phyloP scores from a whole-genome alignment of 805 yeast genomes.

The Metschnikowia vanudenii region DNA sequence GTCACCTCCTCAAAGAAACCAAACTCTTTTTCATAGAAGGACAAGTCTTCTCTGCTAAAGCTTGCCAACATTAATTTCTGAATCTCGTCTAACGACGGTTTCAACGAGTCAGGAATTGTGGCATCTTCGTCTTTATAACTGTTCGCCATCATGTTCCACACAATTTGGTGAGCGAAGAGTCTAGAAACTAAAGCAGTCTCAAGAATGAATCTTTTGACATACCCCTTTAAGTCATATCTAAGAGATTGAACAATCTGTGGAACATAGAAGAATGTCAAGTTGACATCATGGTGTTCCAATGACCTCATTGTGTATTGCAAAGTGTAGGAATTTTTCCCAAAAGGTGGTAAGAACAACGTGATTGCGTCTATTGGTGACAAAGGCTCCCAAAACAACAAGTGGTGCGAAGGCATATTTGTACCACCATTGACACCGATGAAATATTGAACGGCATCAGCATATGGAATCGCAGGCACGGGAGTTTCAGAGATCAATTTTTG shows the following conservation, averaged over 20 bases:
- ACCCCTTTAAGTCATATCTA: slow-evolving; percentile 79
- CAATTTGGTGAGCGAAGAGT: slow-evolving; percentile 93
- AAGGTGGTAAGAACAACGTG: slow-evolving; percentile 75
- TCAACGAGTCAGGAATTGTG: slow-evolving; percentile 71
- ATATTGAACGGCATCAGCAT: slow-evolving; percentile 60
- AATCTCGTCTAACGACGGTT: slow-evolving; percentile 78
- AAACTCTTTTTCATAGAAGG: slow-evolving; percentile 79
- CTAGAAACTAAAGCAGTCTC: slow-evolving; percentile 92
- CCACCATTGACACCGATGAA: slow-evolving; percentile 43
- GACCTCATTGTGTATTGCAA: slow-evolving; percentile 90
- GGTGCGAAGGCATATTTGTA: slow-evolving; percentile 37
- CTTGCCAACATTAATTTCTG: slow-evolving; percentile 59
- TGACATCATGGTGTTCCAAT: slow-evolving; percentile 81
- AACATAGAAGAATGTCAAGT: slow-evolving; percentile 89
- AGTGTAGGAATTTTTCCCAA: slow-evolving; percentile 60
- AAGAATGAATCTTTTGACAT: slow-evolving; percentile 81
- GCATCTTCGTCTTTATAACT: slow-evolving; percentile 88
- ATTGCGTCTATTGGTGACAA: slow-evolving; percentile 83
- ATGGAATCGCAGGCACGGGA: slow-evolving; percentile 58
- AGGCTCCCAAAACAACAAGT: slow-evolving; percentile 66
- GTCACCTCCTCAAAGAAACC: slow-evolving; percentile 89
- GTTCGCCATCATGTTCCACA: slow-evolving; percentile 97
- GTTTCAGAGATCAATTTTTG: slow-evolving; percentile 46
- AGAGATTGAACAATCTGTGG: slow-evolving; percentile 96
- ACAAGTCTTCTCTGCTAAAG: slow-evolving; percentile 59